Evolutionary conservation across 768 basidiomycete genomes (phyloP), one percentile per base, ranked within the genome.

Genomic region (Lactifluus echinatus): DNA sequence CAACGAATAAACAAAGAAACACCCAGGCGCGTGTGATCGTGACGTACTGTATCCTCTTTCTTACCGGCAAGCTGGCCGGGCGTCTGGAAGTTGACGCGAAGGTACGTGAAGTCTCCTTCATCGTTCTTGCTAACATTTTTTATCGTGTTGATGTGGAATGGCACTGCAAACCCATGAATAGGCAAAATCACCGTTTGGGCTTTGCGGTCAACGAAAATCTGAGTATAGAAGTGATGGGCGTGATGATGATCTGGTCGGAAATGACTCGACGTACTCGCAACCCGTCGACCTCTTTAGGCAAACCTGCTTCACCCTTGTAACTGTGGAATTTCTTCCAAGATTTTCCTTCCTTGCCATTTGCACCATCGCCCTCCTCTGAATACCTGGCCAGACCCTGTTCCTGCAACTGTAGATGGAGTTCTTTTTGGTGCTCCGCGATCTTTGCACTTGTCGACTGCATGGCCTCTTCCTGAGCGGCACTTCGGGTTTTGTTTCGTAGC

Each of bases 101-200:
- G 79, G 66, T 90, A 92, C 0, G 93, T 94, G 68, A 85, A 89
- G 50, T 98, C 93, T 5, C 89, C 91, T 71, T 98, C 96, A 61
- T 99, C 95, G 62, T 82, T 96, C 75, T 98, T 98, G 76, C 89
- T 93, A 29, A 87, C 89, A 68, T 95, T 98, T 74, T 99, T 98
- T 62, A 99, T 92, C 1, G 93, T 93, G 67, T 95, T 95, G 72
- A 98, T 94, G 68, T 99, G 96, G 77, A 95, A 97, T 0, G 95
- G 93, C 0, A 95, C 93, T 0, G 93, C 92, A 65, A 87, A 97
- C 3, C 96, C 96, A 65, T 97, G 83, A 62, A 98, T 85, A 15
- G 96, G 96, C 3, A 98, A 71, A 45, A 98, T 80, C 50, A 98
- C 85, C 0, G 93, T 91, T 60, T 89, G 84, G 15, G 87, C 81